A percentile compares a stretch with the other conserved stretches of the same genome.
Evolutionary conservation across 2,329 filamentous ascomycete genomes (phyloP).

Genomic region (Ustilaginoidea virens): DNA sequence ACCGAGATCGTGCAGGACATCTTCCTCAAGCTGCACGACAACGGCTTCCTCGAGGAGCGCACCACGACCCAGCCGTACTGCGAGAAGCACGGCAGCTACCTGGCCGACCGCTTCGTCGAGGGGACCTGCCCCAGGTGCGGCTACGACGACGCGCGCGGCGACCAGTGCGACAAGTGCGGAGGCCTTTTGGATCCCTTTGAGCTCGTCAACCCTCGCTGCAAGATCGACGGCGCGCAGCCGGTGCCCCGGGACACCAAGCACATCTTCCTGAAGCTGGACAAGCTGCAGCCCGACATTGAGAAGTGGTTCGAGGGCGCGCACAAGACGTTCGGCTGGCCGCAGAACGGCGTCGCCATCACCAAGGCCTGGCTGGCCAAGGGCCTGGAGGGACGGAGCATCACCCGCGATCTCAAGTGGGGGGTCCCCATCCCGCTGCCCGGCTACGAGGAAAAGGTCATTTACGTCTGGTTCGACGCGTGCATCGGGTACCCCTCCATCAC

Average conservation of each 20-base stretch:
- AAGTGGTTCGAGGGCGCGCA: conserved; percentile 63
- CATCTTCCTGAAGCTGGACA: conserved; percentile 75
- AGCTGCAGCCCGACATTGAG: conserved; percentile 61
- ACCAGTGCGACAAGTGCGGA: conserved; percentile 64
- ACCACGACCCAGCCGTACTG: conserved; percentile 86
- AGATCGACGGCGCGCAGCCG: conserved; percentile 73
- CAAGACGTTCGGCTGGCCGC: conserved; percentile 59
- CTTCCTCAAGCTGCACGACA: conserved; percentile 74
- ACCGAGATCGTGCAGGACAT: conserved; percentile 88
- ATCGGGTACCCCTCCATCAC: conserved; percentile 95
- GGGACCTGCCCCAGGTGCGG: conserved; percentile 62
- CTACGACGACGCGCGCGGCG: conserved; percentile 55
- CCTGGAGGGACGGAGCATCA: conserved; percentile 75
- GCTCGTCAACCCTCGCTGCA: conserved; percentile 76
- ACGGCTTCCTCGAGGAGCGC: conserved; percentile 76
- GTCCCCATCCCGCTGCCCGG: conserved; percentile 36
- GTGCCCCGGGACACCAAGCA: conserved; percentile 76
- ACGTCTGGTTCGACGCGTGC: conserved; percentile 87
- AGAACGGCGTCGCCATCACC: conserved; percentile 62
- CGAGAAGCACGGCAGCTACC: conserved; percentile 57
- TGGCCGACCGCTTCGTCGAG: conserved; percentile 78
- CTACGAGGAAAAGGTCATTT: conserved; percentile 58
- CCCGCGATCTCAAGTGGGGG: conserved; percentile 86
- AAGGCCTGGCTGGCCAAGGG: conserved; percentile 73
- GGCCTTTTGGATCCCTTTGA: conserved; percentile 57